Conservation (phyloP, 345 rosid genomes). For the Mallotus nudiflorus region DNA sequence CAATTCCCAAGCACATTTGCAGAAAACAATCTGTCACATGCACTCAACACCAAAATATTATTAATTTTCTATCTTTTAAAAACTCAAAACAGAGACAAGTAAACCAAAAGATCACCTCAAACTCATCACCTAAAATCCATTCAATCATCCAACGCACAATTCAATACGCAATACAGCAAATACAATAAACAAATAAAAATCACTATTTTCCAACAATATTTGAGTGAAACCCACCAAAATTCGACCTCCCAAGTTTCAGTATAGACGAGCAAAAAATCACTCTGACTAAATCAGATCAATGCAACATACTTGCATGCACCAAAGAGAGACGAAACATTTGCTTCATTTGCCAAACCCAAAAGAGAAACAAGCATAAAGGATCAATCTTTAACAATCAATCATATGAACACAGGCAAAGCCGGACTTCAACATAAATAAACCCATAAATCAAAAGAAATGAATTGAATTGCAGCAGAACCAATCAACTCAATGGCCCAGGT, state of each 20-base stretch:
- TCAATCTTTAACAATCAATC: neutral
- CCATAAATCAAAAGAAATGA: neutral
- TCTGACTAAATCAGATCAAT: neutral
- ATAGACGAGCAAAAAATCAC: neutral
- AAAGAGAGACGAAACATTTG: neutral
- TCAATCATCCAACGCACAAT: constrained; percentile 9
- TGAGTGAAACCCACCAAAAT: neutral
- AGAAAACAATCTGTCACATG: neutral
- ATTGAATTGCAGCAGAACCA: neutral
- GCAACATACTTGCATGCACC: neutral
- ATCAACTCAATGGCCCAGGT: neutral
- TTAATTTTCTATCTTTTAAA: neutral
- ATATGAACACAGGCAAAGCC: too few relatives aligned
- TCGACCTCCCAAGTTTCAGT: neutral
- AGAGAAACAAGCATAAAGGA: too few relatives aligned
- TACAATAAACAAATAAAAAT: neutral
- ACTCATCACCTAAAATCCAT: neutral
- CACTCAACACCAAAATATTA: neutral
- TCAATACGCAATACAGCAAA: neutral
- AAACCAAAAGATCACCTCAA: neutral
- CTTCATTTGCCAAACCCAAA: too few relatives aligned
- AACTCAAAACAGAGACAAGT: neutral
- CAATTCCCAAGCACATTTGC: neutral
- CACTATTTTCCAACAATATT: neutral
- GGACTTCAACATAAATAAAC: too few relatives aligned